Percentiles rank a stretch among this genome's conserved stretches.
Evolutionary conservation across 495 filamentous ascomycete genomes (phyloP).

Genomic region (Penicillium manginii): DNA sequence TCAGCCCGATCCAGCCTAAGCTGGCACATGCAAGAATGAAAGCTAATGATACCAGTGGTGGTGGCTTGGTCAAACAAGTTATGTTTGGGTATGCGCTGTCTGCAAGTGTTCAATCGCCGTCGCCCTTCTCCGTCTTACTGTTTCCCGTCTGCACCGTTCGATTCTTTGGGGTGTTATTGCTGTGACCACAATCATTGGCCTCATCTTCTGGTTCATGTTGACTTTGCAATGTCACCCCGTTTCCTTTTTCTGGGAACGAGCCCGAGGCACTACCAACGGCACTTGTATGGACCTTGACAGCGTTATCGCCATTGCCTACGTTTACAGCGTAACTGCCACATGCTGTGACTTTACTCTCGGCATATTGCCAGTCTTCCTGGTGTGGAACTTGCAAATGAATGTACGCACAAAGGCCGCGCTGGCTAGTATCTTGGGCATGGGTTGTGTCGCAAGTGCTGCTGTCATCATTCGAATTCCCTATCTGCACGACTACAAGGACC

Average conservation of each 20-base stretch:
- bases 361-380: conserved; percentile 39
- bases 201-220: conserved; percentile 45
- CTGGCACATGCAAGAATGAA: not conserved
- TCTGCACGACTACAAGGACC: conserved; percentile 21
- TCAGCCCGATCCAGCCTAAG: not conserved
- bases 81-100: conserved; percentile 32
- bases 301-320: conserved; percentile 41
- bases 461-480: conserved; percentile 44
- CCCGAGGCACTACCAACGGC: conserved; percentile 23
- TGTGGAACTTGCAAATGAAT: conserved; percentile 46
- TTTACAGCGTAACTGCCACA: conserved; percentile 47
- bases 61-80: conserved; percentile 41
- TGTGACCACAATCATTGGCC: conserved; percentile 30
- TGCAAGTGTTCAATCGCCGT: conserved; percentile 41
- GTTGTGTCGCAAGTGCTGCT: conserved; percentile 44
- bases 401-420: conserved; percentile 39
- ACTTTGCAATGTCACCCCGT: conserved; percentile 49
- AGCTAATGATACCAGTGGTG: conserved; percentile 39
- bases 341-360: conserved; percentile 46
- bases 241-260: conserved; percentile 42
- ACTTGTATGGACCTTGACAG: conserved; percentile 36
- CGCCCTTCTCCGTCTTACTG: conserved; percentile 40
- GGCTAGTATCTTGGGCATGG: conserved; percentile 44
- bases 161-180: conserved; percentile 38
- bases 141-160: conserved; percentile 21